phyloP scores from a whole-genome alignment of 306 rosid species.

The Quercus alba region DNA sequence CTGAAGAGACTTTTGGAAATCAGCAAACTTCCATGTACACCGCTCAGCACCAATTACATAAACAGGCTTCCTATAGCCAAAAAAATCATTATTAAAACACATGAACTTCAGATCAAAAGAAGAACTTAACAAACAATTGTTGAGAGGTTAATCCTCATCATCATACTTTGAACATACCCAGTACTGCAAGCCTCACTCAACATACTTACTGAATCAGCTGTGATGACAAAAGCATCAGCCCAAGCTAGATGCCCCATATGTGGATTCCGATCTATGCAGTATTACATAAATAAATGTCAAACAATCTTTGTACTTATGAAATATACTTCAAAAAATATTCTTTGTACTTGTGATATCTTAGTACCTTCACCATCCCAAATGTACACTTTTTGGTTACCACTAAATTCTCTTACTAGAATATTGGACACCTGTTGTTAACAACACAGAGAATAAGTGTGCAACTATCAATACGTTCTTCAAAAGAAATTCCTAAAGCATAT shows the following conservation, averaged over 20 bases:
- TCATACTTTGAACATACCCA: slow-evolving; percentile 58
- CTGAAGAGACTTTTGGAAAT: slow-evolving; percentile 67
- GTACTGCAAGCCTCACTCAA: slow-evolving; percentile 95
- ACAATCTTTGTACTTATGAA: not conserved
- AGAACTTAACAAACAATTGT: not conserved
- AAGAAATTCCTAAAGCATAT: slow-evolving; percentile 1
- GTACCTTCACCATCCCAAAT: slow-evolving; percentile 95
- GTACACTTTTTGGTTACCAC: slow-evolving; percentile 65
- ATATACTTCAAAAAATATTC: not conserved
- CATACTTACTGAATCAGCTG: slow-evolving; percentile 94
- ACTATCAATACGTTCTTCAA: not conserved
- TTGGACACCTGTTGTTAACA: slow-evolving; percentile 54
- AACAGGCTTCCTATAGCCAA: slow-evolving; percentile 74
- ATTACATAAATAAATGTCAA: not conserved
- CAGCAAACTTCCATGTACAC: slow-evolving; percentile 90
- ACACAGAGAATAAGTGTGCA: slow-evolving; percentile 5
- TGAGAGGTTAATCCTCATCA: slow-evolving; percentile 4
- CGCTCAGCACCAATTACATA: slow-evolving; percentile 70
- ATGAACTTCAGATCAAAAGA: slow-evolving; percentile 21
- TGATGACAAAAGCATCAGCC: slow-evolving; percentile 89
- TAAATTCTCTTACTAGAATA: slow-evolving; percentile 52
- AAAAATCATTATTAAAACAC: slow-evolving; percentile 7
- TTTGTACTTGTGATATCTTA: slow-evolving; percentile 15
- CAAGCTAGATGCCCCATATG: slow-evolving; percentile 84
- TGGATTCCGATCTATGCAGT: slow-evolving; percentile 64